These are phyloP conservation scores for Tulasnella sp. DNA, from an alignment of 768 basidiomycete species.

Conservation along the genomic window DNA sequence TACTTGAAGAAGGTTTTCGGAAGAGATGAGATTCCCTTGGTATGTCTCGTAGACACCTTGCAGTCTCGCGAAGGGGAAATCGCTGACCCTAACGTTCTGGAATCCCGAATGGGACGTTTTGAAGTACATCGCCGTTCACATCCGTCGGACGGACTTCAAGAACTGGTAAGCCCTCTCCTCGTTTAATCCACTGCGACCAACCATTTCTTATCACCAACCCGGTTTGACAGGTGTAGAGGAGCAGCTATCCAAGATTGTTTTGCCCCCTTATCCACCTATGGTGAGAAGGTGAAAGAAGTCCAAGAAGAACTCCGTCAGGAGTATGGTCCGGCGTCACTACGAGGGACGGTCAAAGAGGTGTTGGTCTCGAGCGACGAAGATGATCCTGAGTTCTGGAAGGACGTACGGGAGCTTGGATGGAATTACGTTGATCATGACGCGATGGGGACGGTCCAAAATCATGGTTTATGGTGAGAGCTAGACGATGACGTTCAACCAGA, in stretches of 20 bases:
- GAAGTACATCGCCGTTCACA: conserved; percentile 14
- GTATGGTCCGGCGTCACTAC: not conserved
- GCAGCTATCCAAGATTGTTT: conserved; percentile 2
- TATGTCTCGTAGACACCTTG: not conserved
- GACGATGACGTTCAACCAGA: not conserved
- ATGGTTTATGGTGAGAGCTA: conserved; percentile 8
- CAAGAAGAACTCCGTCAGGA: conserved; percentile 9
- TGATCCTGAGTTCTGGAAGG: not conserved
- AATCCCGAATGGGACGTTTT: not conserved
- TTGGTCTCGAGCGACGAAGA: conserved; percentile 23
- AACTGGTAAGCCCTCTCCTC: not conserved
- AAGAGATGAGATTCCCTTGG: not conserved
- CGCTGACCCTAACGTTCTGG: not conserved
- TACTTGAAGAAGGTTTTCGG: not conserved
- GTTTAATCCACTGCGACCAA: not conserved
- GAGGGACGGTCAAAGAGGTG: not conserved
- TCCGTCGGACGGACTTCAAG: conserved; percentile 6
- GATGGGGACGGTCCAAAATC: not conserved
- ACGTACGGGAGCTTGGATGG: conserved; percentile 11
- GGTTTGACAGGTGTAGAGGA: not conserved
- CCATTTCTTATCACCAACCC: not conserved
- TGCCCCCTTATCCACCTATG: not conserved
- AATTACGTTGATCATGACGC: conserved; percentile 3
- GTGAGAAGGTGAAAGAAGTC: conserved; percentile 8
- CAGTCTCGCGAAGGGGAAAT: not conserved